Base-by-base conservation (phyloP, 23 red algal genomes). In the Gracilariopsis chorda region DNA sequence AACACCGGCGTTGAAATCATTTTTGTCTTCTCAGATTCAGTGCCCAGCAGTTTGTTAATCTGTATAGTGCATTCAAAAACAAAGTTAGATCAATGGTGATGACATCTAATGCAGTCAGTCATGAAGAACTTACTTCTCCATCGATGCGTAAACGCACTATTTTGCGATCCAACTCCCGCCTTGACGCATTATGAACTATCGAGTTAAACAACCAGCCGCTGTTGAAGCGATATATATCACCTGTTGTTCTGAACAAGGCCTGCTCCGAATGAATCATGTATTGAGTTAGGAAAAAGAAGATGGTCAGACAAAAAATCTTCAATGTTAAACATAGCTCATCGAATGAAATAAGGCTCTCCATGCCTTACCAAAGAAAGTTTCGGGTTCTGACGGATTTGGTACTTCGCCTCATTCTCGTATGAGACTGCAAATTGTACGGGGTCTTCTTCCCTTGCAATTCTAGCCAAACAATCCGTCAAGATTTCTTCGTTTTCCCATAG, bases 141-240 rank as follows among this genome's bases (percentile, higher is more conserved):
- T 62, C 14, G 11, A 62, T 30, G 21, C 57, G 57, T 30, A 7
- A 30, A 7, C 34, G 57, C 8, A 62, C 57, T 10, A 62, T 25
- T 62, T 30, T 62, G 4, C 48, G 48, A 12, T 30, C 25, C 10
- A 62, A 13, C 23, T 62, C 57, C 2, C 4, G 52, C 27, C 12
- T 24, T 24, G 20, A 58, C 12, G n/a, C 12, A 30, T 62, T 29
- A 30, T 12, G 23, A 30, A 30, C 21, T 62, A 30, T 28, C n/a
- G n/a, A n/a, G n/a, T 62, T 62, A 29, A 62, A 62, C 57, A 62
- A 62, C 57, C 57, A 62, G 33, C 57, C 57, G 57, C 57, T 62
- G 23, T 62, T 62, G 23, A 62, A 62, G 23, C 57, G 57, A 62
- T 62, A 62, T 8, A 62, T 62, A 30, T 62, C 57, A 28, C 34